Base-by-base conservation (phyloP, 306 rosid genomes). In the Pyrus bretschneideri region DNA sequence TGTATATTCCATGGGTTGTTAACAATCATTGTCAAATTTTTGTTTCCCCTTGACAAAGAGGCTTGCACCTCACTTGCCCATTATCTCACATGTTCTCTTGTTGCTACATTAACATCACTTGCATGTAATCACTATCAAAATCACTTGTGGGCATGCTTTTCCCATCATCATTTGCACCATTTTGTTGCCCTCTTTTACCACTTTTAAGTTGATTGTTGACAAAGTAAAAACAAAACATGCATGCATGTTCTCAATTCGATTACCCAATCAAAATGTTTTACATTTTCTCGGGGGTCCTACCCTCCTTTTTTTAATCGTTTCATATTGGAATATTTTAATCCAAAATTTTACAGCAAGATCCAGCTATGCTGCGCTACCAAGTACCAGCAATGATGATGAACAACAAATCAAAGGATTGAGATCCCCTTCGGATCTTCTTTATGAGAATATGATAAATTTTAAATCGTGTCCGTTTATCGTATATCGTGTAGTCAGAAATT, bases 41-140 rank as follows among this genome's bases (percentile, higher is more conserved):
- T 65, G 9, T 67, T 38, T 38, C 9, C 38, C 19, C 14, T 61
- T 22, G 40, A 52, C 63, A 22, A 23, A 73, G 61, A 49, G 21
- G 70, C 21, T 61, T 61, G 30, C 23, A n/a, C 67, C 66, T 33
- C 54, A 33, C 71, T 65, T 62, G 29, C 67, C 63, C 61, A 29
- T 76, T 67, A 44, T 66, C 29, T 74, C 46, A 64, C 31, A 76
- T 25, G 71, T 63, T 71, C 73, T 72, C 68, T 65, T 33, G 70
- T 64, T 68, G 73, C 59, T 13, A 59, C 75, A 61, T 33, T 62
- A 62, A 75, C 73, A 75, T 69, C 74, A 52, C 68, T 54, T 70
- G 67, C 77, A 54, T 61, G 73, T 42, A 60, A 75, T 60, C 70
- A 62, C 46, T 35, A 61, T 71, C 80, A 63, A 80, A 75, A 52